Conservation (phyloP, 2,329 filamentous ascomycete genomes). For the Alternaria arbusti region DNA sequence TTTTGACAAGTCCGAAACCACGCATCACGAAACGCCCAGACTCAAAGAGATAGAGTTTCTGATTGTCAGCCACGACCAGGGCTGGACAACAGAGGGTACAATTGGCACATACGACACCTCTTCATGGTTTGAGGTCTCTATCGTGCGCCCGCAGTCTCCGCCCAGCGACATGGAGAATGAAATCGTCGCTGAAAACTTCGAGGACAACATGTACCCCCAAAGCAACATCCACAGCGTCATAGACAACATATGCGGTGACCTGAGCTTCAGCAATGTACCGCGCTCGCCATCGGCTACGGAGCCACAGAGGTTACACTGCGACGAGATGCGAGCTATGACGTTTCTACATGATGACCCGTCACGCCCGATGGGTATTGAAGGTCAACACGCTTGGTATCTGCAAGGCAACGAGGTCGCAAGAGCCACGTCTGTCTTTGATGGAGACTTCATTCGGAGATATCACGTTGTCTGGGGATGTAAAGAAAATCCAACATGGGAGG, state of each 20-base stretch:
- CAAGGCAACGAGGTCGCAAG: constrained; percentile 27
- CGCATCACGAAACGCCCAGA: constrained; percentile 1
- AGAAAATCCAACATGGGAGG: constrained; percentile 5
- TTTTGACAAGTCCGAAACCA: not conserved
- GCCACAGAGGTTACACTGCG: constrained; percentile 13
- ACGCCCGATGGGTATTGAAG: constrained; percentile 8
- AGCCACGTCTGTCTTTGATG: constrained; percentile 15
- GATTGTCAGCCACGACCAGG: constrained; percentile 29
- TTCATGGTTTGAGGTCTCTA: constrained; percentile 31
- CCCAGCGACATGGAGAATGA: not conserved
- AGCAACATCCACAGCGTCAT: not conserved
- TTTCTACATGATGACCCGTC: not conserved
- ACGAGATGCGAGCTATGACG: constrained; percentile 15
- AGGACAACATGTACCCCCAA: not conserved
- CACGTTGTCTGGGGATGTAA: constrained; percentile 20
- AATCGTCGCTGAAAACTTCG: not conserved
- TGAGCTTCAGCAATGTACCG: constrained; percentile 2
- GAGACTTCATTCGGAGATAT: constrained; percentile 19
- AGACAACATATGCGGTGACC: not conserved
- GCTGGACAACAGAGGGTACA: constrained; percentile 23
- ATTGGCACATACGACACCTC: constrained; percentile 22
- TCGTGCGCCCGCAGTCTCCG: not conserved
- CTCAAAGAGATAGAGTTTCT: constrained; percentile 23
- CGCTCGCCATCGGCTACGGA: constrained; percentile 12
- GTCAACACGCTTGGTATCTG: constrained; percentile 26